Conservation (phyloP, 495 filamentous ascomycete species). For the Aspergillus kassunensis region DNA sequence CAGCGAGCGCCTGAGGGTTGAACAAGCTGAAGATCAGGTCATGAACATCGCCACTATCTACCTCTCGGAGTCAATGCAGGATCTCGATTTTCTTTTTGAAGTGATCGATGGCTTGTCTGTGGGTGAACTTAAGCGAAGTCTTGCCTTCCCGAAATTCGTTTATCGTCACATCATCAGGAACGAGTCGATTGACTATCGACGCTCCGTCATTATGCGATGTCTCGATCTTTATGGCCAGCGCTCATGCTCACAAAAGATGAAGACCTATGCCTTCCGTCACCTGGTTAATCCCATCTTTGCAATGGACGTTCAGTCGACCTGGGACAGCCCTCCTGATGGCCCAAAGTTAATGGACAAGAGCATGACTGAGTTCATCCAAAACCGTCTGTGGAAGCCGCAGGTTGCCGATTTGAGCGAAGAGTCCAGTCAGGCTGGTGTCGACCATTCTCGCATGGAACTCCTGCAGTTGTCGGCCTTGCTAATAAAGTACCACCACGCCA, state of each 20-base stretch:
- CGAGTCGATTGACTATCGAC: conserved; percentile 85
- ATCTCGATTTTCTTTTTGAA: conserved; percentile 85
- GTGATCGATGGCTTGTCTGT: conserved; percentile 80
- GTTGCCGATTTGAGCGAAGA: conserved; percentile 82
- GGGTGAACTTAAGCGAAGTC: conserved; percentile 73
- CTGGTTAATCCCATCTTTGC: conserved; percentile 95
- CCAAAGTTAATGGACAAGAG: conserved; percentile 80
- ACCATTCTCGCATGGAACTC: conserved; percentile 94
- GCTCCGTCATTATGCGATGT: conserved; percentile 75
- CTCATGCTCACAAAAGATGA: conserved; percentile 75
- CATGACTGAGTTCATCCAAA: conserved; percentile 86
- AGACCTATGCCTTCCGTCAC: conserved; percentile 87
- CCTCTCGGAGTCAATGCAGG: conserved; percentile 65
- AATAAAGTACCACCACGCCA: conserved; percentile 84
- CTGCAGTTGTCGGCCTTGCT: conserved; percentile 91
- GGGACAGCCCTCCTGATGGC: conserved; percentile 51
- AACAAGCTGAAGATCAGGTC: conserved; percentile 84
- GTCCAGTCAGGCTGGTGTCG: conserved; percentile 76
- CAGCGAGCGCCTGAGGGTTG: conserved; percentile 73
- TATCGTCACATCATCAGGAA: conserved; percentile 79
- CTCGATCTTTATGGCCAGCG: conserved; percentile 82
- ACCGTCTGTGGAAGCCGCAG: conserved; percentile 90
- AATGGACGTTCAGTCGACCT: conserved; percentile 79
- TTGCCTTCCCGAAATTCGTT: conserved; percentile 74
- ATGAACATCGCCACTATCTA: conserved; percentile 83